A percentile compares a stretch with the other conserved stretches of the same genome.
phyloP scores from a whole-genome alignment of 176 grass and related monocot species.

The Oryza meyeriana region DNA sequence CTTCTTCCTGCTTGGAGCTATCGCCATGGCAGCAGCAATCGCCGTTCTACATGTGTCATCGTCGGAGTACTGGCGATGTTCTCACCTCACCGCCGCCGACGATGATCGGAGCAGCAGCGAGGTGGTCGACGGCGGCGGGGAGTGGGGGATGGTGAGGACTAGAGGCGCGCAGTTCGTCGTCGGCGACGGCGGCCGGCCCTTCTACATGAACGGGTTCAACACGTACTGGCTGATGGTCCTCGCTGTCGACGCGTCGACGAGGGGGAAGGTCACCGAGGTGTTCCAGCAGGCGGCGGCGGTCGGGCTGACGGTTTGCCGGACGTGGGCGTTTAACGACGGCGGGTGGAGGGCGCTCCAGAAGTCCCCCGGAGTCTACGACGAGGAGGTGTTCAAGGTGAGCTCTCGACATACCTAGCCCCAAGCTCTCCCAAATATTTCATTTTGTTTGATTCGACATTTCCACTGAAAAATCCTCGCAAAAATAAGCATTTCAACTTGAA shows the following conservation, averaged over 20 bases:
- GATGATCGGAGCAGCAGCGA: neutral
- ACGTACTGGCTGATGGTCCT: conserved; percentile 77
- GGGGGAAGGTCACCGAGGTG: conserved; percentile 59
- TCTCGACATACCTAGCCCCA: too few relatives aligned
- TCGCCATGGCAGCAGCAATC: neutral
- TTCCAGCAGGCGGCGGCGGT: conserved; percentile 53
- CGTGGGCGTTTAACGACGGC: conserved; percentile 75
- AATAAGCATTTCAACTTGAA: neutral
- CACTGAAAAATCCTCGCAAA: too few relatives aligned
- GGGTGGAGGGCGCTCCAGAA: conserved; percentile 76
- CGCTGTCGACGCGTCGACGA: conserved; percentile 58
- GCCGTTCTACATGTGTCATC: neutral
- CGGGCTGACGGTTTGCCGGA: conserved; percentile 60
- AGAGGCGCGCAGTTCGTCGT: conserved; percentile 52
- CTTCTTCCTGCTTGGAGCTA: neutral
- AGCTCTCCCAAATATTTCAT: neutral
- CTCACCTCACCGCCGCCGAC: neutral
- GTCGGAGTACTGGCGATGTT: neutral
- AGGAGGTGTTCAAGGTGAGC: conserved; percentile 70
- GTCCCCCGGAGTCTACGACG: conserved; percentile 62
- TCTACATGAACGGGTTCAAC: conserved; percentile 84
- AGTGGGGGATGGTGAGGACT: conserved; percentile 54
- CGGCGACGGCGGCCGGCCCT: conserved; percentile 27
- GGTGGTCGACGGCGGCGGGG: neutral
- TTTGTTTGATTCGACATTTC: neutral